These are phyloP conservation scores for Nigrospora osmanthi DNA, from an alignment of 2,329 filamentous ascomycete species.

Conservation along the genomic window DNA sequence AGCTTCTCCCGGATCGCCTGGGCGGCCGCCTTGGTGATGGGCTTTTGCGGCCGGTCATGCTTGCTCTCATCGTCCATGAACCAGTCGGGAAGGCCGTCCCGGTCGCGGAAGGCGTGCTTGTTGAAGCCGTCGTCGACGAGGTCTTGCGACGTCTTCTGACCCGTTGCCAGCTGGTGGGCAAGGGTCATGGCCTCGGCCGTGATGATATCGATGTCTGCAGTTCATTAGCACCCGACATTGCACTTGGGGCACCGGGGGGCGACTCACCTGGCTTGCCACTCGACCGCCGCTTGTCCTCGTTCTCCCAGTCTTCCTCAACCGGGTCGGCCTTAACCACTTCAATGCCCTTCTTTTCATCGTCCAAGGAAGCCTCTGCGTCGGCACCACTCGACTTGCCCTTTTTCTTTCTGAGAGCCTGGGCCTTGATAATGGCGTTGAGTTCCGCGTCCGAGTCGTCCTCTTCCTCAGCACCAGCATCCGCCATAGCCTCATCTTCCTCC, in stretches of 20 bases:
- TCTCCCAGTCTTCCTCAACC: conserved; percentile 52
- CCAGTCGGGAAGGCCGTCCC: conserved; percentile 92
- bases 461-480: conserved; percentile 15
- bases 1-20: conserved; percentile 90
- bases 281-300: conserved; percentile 52
- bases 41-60: conserved; percentile 78
- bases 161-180: conserved; percentile 83
- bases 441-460: conserved; percentile 17
- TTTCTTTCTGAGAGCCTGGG: conserved; percentile 13
- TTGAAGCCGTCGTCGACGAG: conserved; percentile 90
- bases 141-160: conserved; percentile 71
- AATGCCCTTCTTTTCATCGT: conserved; percentile 39
- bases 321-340: conserved; percentile 50
- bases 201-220: conserved; percentile 86
- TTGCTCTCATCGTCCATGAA: conserved; percentile 86
- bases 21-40: conserved; percentile 86
- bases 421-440: conserved; percentile 16
- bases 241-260: not conserved
- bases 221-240: conserved; percentile 10
- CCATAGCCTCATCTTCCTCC: conserved; percentile 16
- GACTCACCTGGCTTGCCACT: conserved; percentile 54
- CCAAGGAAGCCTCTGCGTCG: too few relatives aligned
- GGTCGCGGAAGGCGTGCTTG: conserved; percentile 82
- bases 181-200: conserved; percentile 99
- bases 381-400: not conserved